Percentiles rank a stretch among this genome's conserved stretches.
phyloP scores from a whole-genome alignment of 139 green algal genomes.

The Auxenochlorella protothecoides region DNA sequence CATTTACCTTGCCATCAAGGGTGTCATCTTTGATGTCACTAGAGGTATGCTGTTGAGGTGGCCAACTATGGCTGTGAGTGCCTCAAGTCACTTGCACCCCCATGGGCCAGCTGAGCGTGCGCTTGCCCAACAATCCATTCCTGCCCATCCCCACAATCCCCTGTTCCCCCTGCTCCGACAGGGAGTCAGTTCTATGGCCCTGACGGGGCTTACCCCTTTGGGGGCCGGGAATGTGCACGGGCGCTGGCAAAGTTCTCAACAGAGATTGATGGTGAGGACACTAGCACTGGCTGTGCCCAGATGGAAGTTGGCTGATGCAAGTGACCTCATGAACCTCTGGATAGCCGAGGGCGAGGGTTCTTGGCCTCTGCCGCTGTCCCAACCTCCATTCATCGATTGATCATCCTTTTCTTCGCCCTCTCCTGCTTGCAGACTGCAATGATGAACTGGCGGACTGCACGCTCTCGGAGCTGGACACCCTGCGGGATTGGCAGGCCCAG shows the following conservation, averaged over 20 bases:
- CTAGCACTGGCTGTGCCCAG: too few relatives aligned
- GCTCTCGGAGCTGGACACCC: slow-evolving; percentile 47
- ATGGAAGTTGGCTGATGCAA: too few relatives aligned
- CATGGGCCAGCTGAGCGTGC: neutral
- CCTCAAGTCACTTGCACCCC: neutral
- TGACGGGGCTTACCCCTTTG: slow-evolving; percentile 77
- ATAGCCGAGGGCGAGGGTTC: too few relatives aligned
- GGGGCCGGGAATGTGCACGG: slow-evolving; percentile 60
- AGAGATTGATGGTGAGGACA: slow-evolving; percentile 21
- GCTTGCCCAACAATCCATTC: neutral
- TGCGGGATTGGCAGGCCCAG: slow-evolving; percentile 62
- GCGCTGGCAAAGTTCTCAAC: slow-evolving; percentile 73
- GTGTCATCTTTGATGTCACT: slow-evolving; percentile 64
- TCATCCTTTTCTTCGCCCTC: neutral
- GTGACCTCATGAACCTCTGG: too few relatives aligned
- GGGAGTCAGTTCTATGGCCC: slow-evolving; percentile 69
- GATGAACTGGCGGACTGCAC: slow-evolving; percentile 45
- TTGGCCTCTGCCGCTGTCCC: too few relatives aligned
- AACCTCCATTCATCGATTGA: too few relatives aligned
- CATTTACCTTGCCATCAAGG: slow-evolving; percentile 61
- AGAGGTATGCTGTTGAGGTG: slow-evolving; percentile 13
- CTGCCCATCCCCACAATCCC: neutral
- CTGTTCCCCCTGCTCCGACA: neutral
- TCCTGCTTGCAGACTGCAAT: slow-evolving; percentile 38
- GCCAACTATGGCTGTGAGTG: neutral